Evolutionary conservation across 2,329 filamentous ascomycete species (phyloP).

Genomic region (Epichloe gansuensis): DNA sequence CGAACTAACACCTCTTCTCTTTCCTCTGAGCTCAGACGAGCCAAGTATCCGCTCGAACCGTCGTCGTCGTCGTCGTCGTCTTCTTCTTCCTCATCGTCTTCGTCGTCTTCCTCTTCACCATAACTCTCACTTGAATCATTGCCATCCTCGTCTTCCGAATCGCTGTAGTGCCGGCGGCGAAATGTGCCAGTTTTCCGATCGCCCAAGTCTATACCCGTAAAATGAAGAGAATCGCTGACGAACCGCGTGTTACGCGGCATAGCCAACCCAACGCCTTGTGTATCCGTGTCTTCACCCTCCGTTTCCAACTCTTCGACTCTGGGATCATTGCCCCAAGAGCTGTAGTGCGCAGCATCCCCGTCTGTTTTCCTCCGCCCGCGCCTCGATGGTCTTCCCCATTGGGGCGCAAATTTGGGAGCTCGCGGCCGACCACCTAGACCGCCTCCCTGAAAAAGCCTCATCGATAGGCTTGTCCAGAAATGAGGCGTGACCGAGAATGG

Average conservation of each 20-base stretch:
- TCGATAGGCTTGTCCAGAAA: conserved; percentile 98
- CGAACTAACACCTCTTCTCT: conserved; percentile 67
- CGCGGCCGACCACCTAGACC: conserved; percentile 99
- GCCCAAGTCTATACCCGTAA: conserved; percentile 48
- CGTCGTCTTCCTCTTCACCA: conserved; percentile 16
- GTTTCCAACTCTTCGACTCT: conserved; percentile 57
- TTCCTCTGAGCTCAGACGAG: conserved; percentile 45
- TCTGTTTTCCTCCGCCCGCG: conserved; percentile 56
- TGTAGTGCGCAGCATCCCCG: conserved; percentile 30
- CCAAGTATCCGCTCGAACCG: conserved; percentile 26
- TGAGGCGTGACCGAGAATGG: conserved; percentile 86
- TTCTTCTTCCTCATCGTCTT: conserved; percentile 16
- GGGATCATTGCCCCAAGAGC: conserved; percentile 21
- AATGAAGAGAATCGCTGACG: conserved; percentile 47
- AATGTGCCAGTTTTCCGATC: conserved; percentile 24
- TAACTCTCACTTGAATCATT: conserved; percentile 19
- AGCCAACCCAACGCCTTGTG: conserved; percentile 40
- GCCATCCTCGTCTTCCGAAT: conserved; percentile 19
- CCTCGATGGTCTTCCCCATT: conserved; percentile 99
- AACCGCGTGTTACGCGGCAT: conserved; percentile 35
- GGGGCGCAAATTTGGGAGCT: conserved; percentile 90
- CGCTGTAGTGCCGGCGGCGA: conserved; percentile 24
- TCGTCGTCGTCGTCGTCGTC: conserved; percentile 29
- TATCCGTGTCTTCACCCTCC: conserved; percentile 44
- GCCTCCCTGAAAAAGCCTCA: conserved; percentile 99